phyloP scores from a whole-genome alignment of 345 rosid species.

The Bruguiera parviflora region DNA sequence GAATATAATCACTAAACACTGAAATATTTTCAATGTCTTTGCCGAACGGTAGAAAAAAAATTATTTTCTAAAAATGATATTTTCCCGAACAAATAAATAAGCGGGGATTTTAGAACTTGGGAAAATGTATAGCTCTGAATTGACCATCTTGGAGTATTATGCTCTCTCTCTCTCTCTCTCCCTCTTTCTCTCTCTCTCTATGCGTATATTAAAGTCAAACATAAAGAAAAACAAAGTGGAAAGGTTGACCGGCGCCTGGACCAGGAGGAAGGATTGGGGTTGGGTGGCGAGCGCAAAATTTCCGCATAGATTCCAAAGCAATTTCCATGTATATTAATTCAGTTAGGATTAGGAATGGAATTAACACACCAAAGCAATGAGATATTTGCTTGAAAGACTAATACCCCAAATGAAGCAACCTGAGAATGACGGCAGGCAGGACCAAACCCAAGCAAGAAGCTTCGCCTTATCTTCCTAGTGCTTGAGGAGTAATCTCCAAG shows the following conservation, averaged over 20 bases:
- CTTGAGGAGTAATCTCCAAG: constrained; percentile 35
- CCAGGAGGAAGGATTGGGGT: not conserved
- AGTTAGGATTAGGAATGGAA: constrained; percentile 13
- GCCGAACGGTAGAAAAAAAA: no score
- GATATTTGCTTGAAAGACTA: constrained; percentile 16
- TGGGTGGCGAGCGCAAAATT: not conserved
- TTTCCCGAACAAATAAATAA: no score
- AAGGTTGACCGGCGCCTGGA: constrained; percentile 7
- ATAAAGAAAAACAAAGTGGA: not conserved
- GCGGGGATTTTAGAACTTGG: no score
- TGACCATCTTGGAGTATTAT: no score
- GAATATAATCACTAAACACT: no score
- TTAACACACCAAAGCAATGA: constrained; percentile 36
- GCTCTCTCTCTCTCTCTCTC: no score
- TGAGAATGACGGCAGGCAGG: not conserved
- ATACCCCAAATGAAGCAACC: constrained; percentile 6
- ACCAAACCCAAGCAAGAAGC: not conserved
- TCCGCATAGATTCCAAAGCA: constrained; percentile 2
- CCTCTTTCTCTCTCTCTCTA: no score
- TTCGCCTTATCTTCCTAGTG: constrained; percentile 11
- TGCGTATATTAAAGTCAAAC: rapidly evolving
- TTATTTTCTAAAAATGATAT: no score
- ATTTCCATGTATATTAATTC: not conserved
- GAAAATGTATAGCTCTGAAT: no score
- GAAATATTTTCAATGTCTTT: no score